Conservation (phyloP, 1,284 basidiomycete species). For the Acaromyces ingoldii region DNA sequence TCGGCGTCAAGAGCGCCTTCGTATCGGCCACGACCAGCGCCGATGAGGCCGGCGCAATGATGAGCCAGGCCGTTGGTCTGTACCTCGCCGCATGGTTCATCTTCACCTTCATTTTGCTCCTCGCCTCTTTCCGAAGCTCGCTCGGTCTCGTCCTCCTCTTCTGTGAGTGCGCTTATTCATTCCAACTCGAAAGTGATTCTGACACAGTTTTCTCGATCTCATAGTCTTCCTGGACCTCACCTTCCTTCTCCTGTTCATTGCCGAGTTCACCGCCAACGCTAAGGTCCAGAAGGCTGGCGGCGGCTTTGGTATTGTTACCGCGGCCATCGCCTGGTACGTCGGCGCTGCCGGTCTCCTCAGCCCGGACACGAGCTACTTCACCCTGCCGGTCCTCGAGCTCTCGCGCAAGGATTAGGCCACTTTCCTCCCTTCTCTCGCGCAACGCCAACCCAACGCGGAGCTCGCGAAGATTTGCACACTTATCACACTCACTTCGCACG, state of each 20-base stretch:
- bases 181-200: too few relatives aligned
- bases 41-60: not conserved
- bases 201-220: too few relatives aligned
- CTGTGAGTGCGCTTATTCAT: too few relatives aligned
- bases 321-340: conserved; percentile 51
- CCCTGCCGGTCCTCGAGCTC: conserved; percentile 55
- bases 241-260: conserved; percentile 53
- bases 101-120: conserved; percentile 34
- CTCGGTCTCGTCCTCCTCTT: conserved; percentile 60
- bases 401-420: too few relatives aligned
- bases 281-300: conserved; percentile 30
- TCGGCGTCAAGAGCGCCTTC: conserved; percentile 22
- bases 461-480: too few relatives aligned
- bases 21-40: not conserved
- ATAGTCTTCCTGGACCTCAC: conserved; percentile 64
- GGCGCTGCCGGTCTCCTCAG: conserved; percentile 56
- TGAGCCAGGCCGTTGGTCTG: conserved; percentile 11
- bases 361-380: conserved; percentile 55
- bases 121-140: conserved; percentile 34
- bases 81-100: conserved; percentile 45
- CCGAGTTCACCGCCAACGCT: conserved; percentile 28
- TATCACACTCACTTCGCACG: too few relatives aligned
- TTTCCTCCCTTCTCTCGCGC: too few relatives aligned
- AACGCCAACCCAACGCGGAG: too few relatives aligned
- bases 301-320: conserved; percentile 36